A percentile compares a stretch with the other conserved stretches of the same genome.
Conservation (phyloP, 2,329 filamentous ascomycete species). For the Colletotrichum tofieldiae region DNA sequence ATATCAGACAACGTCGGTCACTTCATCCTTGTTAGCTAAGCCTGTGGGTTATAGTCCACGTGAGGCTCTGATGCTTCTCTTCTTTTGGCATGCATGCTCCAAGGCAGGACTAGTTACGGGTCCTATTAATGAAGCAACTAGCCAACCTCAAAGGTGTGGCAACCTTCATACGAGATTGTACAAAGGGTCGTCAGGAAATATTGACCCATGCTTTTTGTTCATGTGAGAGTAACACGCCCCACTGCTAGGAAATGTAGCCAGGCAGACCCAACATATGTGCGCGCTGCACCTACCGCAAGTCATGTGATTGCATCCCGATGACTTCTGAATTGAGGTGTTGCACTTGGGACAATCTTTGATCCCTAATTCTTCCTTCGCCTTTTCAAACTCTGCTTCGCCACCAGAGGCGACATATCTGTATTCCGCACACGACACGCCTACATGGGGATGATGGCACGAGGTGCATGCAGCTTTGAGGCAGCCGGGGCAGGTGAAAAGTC, state of each 20-base stretch:
- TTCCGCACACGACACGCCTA: conserved; percentile 53
- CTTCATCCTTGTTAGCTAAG: too few species aligned
- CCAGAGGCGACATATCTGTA: conserved; percentile 49
- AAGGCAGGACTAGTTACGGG: too few species aligned
- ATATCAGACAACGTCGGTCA: too few species aligned
- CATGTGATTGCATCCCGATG: conserved; percentile 64
- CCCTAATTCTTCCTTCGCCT: conserved; percentile 52
- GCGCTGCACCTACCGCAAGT: conserved; percentile 56
- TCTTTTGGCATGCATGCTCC: too few species aligned
- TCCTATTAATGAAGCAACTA: too few species aligned
- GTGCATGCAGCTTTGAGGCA: conserved; percentile 56
- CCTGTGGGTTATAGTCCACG: too few species aligned
- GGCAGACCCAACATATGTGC: conserved; percentile 66
- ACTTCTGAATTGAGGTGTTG: conserved; percentile 58
- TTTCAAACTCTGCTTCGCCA: conserved; percentile 47
- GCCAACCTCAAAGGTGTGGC: too few species aligned
- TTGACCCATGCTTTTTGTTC: conserved; percentile 43
- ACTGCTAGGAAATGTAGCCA: conserved; percentile 51
- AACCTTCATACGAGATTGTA: neutral
- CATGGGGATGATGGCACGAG: conserved; percentile 54
- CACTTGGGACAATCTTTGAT: conserved; percentile 61
- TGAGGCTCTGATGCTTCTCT: too few species aligned
- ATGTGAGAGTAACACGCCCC: conserved; percentile 49
- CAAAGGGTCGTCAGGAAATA: conserved; percentile 10
- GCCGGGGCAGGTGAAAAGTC: conserved; percentile 52